Evolutionary conservation across 768 basidiomycete species (phyloP).

Genomic region (Pholiota microspora): DNA sequence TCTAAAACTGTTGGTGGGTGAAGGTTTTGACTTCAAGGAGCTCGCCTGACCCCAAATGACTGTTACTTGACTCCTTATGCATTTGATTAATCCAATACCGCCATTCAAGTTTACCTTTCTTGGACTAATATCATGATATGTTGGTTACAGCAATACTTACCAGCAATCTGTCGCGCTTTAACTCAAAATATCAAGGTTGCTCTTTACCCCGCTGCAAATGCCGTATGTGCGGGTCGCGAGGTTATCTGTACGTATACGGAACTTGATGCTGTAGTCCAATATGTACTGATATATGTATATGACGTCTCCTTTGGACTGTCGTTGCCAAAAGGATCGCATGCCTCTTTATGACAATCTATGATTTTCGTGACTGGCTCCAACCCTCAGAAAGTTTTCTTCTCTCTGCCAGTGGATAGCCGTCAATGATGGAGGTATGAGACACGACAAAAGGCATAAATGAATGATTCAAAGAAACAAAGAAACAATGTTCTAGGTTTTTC

Average conservation of each 20-base stretch:
- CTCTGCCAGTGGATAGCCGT: background rate
- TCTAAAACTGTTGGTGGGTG: slow-evolving; percentile 8
- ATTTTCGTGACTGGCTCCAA: slow-evolving; percentile 9
- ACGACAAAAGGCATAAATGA: slow-evolving; percentile 5
- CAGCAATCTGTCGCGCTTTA: slow-evolving; percentile 18
- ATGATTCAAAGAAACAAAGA: background rate
- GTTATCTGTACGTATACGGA: slow-evolving; percentile 19
- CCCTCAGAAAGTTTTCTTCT: slow-evolving; percentile 3
- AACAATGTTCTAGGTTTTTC: background rate
- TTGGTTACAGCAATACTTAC: slow-evolving; percentile 4
- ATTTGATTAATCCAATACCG: slow-evolving; percentile 3
- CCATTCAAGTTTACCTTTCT: slow-evolving; percentile 10
- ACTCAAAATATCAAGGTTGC: slow-evolving; percentile 21
- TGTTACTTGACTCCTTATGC: too few relatives aligned
- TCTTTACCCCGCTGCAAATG: slow-evolving; percentile 16
- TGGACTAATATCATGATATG: slow-evolving; percentile 16
- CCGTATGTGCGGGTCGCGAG: slow-evolving; percentile 18
- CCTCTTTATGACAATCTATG: slow-evolving; percentile 1
- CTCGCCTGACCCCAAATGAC: background rate
- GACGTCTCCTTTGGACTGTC: slow-evolving; percentile 2
- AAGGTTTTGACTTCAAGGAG: slow-evolving; percentile 1
- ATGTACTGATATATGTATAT: slow-evolving; percentile 16
- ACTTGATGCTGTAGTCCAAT: slow-evolving; percentile 7
- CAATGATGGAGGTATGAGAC: slow-evolving; percentile 8
- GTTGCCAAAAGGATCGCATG: slow-evolving; percentile 12